Percentiles rank a stretch among this genome's conserved stretches.
phyloP scores from a whole-genome alignment of 768 basidiomycete species.

The Clitopilus passeckerianus region DNA sequence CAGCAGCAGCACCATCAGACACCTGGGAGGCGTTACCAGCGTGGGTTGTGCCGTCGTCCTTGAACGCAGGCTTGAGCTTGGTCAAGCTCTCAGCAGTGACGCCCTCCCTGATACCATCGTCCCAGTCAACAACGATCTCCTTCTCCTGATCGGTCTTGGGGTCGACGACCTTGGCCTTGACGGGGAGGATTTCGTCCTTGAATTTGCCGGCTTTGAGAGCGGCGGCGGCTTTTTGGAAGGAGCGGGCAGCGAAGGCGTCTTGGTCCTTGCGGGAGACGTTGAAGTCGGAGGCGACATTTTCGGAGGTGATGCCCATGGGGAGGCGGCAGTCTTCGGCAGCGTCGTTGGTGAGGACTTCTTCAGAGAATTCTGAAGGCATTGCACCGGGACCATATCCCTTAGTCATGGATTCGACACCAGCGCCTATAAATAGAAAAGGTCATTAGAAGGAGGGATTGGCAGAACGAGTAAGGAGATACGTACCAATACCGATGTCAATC shows the following conservation, averaged over 20 bases:
- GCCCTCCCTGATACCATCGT: constrained; percentile 85
- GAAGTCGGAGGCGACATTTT: constrained; percentile 82
- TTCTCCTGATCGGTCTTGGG: constrained; percentile 67
- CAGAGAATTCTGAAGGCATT: constrained; percentile 54
- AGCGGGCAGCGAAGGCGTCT: constrained; percentile 80
- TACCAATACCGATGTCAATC: constrained; percentile 88
- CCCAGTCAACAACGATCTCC: constrained; percentile 68
- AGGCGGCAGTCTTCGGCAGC: constrained; percentile 79
- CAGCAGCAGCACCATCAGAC: constrained; percentile 90
- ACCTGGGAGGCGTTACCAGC: constrained; percentile 87
- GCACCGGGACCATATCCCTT: constrained; percentile 56
- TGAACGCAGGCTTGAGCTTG: constrained; percentile 87
- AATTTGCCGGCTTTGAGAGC: constrained; percentile 82
- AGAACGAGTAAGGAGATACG: constrained; percentile 15
- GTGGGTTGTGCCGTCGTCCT: constrained; percentile 69
- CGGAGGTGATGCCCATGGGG: constrained; percentile 94
- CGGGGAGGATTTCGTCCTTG: constrained; percentile 78
- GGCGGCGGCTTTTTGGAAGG: constrained; percentile 79
- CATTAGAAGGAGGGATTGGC: constrained; percentile 2
- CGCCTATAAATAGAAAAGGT: constrained; percentile 37
- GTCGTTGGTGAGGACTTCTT: constrained; percentile 57
- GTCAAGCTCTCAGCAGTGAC: constrained; percentile 72
- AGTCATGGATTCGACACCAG: constrained; percentile 91
- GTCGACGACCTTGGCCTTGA: constrained; percentile 64
- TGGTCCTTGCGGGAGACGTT: constrained; percentile 70